Evolutionary conservation across 139 green algal genomes (phyloP), one percentile per base, ranked within the genome.

Genomic region (Tetradesmus lagerheimii): DNA sequence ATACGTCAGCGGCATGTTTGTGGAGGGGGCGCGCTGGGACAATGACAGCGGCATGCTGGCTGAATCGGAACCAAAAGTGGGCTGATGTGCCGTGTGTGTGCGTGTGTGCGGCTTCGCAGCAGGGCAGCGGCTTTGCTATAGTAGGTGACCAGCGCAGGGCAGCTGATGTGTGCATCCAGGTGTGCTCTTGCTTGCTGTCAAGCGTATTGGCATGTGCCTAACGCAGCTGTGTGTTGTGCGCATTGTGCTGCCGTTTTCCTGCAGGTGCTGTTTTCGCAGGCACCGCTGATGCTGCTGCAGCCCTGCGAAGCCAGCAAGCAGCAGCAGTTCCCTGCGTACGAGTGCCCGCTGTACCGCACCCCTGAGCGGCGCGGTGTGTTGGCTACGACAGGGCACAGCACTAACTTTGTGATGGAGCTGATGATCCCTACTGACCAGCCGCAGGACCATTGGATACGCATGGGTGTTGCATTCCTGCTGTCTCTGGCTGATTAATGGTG

Each of bases 381-480:
- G 66, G 91, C 93, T 74, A 97, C 95, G n/a, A 97, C 95, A 12
- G 95, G 95, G 16, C 95, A 97, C 92, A 90, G 86, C 23, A 96
- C 94, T 83, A 97, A 97, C 88, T 97, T 96, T 90, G 94, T 97
- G 16, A 95, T 96, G 93, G 93, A 96, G 82, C 89, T 97, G 23
- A 89, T 89, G 86, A 92, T 96, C 1, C 93, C 94, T 1, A 94
- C 88, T 50, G 90, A 96, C 64, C 62, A 92, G 80, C 90, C 91
- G 25, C 92, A 94, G 80, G 92, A 95, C 45, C 94, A 97, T 83
- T 97, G 94, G 94, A 95, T 93, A 5, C 87, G 91, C 23, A 86
- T 94, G 47, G 95, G 95, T 25, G 95, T 97, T 74, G 95, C 94
- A 1, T 94, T 96, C 74, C 66, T 97, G 74, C 79, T 96, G 47